phyloP scores from a whole-genome alignment of 1,284 basidiomycete species.

The Irpex sp. region DNA sequence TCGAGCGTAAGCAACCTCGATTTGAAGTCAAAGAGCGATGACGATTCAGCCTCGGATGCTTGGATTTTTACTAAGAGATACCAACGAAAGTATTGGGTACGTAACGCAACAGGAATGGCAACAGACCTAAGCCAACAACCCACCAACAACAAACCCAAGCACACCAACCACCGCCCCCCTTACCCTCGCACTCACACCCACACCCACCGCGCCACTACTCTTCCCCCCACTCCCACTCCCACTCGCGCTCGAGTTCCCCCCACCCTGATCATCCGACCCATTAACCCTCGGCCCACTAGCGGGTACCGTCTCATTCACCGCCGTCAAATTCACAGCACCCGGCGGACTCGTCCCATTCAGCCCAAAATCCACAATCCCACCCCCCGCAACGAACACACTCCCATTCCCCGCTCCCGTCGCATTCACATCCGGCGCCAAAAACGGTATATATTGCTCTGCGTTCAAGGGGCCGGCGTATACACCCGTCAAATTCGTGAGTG shows the following conservation, averaged over 20 bases:
- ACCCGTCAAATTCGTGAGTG: conserved; percentile 18
- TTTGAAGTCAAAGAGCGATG: no score
- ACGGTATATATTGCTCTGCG: conserved; percentile 35
- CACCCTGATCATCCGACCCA: not conserved
- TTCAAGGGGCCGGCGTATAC: conserved; percentile 25
- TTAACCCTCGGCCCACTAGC: not conserved
- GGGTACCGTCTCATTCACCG: not conserved
- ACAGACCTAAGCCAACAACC: no score
- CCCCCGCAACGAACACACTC: conserved; percentile 36
- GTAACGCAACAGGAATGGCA: no score
- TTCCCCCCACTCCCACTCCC: not conserved
- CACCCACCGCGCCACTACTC: not conserved
- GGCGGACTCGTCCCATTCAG: conserved; percentile 33
- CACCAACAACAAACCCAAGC: no score
- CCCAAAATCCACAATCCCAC: conserved; percentile 32
- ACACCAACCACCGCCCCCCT: no score
- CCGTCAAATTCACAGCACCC: conserved; percentile 39
- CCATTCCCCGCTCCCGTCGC: conserved; percentile 37
- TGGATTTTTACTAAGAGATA: no score
- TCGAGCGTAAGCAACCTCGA: no score
- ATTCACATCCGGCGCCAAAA: conserved; percentile 36
- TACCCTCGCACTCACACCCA: not conserved
- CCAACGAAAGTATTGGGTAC: no score
- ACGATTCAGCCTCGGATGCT: no score
- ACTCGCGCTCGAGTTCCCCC: not conserved